Conservation (phyloP, 345 rosid genomes). For the Rubroshorea leprosula region DNA sequence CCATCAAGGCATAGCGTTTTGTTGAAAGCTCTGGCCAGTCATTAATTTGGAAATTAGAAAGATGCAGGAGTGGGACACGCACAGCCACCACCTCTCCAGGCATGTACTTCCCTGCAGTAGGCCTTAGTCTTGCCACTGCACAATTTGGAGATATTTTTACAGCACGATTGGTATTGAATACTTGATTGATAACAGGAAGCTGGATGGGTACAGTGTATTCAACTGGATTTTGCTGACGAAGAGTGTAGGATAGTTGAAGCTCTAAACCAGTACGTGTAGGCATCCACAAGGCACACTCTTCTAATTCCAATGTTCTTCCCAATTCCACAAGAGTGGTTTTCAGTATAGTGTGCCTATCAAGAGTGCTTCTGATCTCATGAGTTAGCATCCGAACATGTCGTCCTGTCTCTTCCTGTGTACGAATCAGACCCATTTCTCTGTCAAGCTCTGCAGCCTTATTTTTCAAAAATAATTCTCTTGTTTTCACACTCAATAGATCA, state of each 20-base stretch:
- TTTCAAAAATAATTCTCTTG: slow-evolving; percentile 80
- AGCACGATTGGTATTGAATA: slow-evolving; percentile 63
- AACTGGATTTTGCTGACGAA: slow-evolving; percentile 90
- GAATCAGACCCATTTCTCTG: slow-evolving; percentile 95
- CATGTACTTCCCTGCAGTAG: slow-evolving; percentile 71
- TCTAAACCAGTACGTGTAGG: slow-evolving; percentile 95
- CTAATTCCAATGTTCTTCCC: slow-evolving; percentile 80
- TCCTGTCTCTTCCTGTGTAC: slow-evolving; percentile 96
- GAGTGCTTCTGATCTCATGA: slow-evolving; percentile 92
- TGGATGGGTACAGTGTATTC: slow-evolving; percentile 95
- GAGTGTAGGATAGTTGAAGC: slow-evolving; percentile 87
- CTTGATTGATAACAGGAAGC: slow-evolving; percentile 88
- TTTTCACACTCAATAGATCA: slow-evolving; percentile 84
- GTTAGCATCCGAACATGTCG: slow-evolving; percentile 97
- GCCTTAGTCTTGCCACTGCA: slow-evolving; percentile 79
- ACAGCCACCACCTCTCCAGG: slow-evolving; percentile 96
- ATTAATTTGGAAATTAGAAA: slow-evolving; percentile 90
- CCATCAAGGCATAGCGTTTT: slow-evolving; percentile 92
- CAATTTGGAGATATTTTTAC: slow-evolving; percentile 82
- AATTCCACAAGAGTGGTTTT: slow-evolving; percentile 92
- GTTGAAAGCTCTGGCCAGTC: slow-evolving; percentile 99
- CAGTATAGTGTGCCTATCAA: slow-evolving; percentile 85
- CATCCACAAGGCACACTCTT: slow-evolving; percentile 99
- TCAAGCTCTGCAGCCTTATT: slow-evolving; percentile 97
- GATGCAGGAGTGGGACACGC: slow-evolving; percentile 94